Conservation (phyloP, 2,329 filamentous ascomycete species). For the Alternaria solani region DNA sequence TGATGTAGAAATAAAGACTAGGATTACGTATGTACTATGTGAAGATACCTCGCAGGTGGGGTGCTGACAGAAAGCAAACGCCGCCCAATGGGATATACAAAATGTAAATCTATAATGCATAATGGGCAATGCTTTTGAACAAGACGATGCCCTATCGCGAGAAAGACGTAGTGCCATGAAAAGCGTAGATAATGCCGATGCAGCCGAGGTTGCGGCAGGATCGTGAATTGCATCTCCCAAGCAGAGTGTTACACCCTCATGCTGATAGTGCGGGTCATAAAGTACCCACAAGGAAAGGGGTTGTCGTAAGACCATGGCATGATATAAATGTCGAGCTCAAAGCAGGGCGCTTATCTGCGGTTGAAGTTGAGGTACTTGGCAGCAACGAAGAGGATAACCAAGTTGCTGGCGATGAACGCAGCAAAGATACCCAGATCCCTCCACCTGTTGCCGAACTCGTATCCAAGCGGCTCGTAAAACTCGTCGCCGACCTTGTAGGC, state of each 20-base stretch:
- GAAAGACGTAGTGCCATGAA: neutral
- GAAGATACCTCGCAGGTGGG: neutral
- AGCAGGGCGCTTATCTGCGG: constrained; percentile 31
- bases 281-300: neutral
- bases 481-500: constrained; percentile 81
- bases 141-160: neutral
- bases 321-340: neutral
- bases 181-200: neutral
- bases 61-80: constrained; percentile 17
- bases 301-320: neutral
- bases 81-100: constrained; percentile 25
- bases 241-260: neutral
- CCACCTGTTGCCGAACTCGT: constrained; percentile 76
- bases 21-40: constrained; percentile 2
- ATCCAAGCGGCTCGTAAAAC: constrained; percentile 74
- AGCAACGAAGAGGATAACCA: constrained; percentile 69
- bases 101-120: constrained; percentile 7
- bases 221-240: neutral
- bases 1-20: neutral
- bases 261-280: neutral
- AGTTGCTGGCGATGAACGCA: constrained; percentile 79
- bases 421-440: constrained; percentile 81
- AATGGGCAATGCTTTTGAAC: neutral
- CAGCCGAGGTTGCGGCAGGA: neutral
- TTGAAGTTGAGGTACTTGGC: constrained; percentile 61